Base-by-base conservation (phyloP, 2,329 filamentous ascomycete species). In the Thelonectria rubi region DNA sequence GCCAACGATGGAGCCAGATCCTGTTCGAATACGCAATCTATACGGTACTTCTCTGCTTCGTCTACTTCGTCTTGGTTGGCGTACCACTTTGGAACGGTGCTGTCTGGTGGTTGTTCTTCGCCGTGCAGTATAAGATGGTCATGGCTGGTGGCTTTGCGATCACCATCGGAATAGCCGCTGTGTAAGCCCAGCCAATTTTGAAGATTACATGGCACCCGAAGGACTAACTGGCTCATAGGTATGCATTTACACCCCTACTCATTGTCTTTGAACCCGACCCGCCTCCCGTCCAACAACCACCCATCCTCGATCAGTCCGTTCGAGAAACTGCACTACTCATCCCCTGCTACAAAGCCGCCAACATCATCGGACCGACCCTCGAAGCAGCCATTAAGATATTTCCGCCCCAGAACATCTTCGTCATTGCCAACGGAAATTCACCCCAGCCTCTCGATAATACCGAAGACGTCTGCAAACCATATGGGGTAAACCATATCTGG, bases 341-440 rank as follows among this genome's bases (percentile, higher is more conserved):
- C 17, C 62, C 62, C n/a, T 64, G 62, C 37, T 55, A 62, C 34
- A 62, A 58, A 43, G 51, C 62, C 17, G 62, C 62, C 17, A 43
- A 47, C 15, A 55, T 58, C 8, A 43, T 64, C n/a, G 54, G 62
- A 3, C 34, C 58, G 8, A 62, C 62, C 14, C 51, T 64, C 11
- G 46, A 55, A 6, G 58, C 62, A 3, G 55, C 54, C 9, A 21
- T 56, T 18, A 58, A 55, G 14, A 53, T 62, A 40, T 64, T 64
- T 43, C 55, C 55, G 3, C 55, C 58, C 2, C 26, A 48, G 1
- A 45, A 58, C 18, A 64, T 64, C 18, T 64, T 58, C n/a, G 62
- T 64, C 14, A 49, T 64, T 20, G 59, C 62, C 12, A 64, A 64
- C 34, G 62, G 62, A 9, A 64, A 64, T 21, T 64, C 62, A 1